Conservation (phyloP, 495 filamentous ascomycete genomes). For the Terfezia boudieri region DNA sequence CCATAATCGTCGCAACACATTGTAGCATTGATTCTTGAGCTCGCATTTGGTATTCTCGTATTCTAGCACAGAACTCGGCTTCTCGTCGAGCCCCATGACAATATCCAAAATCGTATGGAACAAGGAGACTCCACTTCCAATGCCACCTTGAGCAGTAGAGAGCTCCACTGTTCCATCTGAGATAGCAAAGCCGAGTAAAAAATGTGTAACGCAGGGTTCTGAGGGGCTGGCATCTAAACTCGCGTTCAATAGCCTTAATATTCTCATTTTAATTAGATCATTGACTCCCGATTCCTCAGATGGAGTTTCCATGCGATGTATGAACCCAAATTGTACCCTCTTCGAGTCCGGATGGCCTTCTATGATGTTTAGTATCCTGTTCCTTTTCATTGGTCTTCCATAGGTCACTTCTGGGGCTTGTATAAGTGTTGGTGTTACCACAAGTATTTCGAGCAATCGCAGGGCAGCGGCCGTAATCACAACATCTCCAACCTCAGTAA, state of each 20-base stretch:
- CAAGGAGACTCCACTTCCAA: constrained; percentile 37
- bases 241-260: constrained; percentile 61
- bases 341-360: constrained; percentile 16
- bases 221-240: constrained; percentile 48
- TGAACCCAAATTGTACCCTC: constrained; percentile 17
- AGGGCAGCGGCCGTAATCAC: constrained; percentile 55
- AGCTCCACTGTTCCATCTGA: constrained; percentile 28
- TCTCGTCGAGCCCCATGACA: constrained; percentile 36
- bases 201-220: constrained; percentile 63
- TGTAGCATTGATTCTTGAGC: constrained; percentile 51
- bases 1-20: constrained; percentile 63
- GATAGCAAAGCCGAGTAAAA: constrained; percentile 55
- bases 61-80: constrained; percentile 20
- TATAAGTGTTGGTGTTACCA: constrained; percentile 52
- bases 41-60: constrained; percentile 14
- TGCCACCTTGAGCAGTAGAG: constrained; percentile 13
- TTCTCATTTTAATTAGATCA: constrained; percentile 52
- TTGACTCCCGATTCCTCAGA: constrained; percentile 14
- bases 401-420: constrained; percentile 27
- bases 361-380: constrained; percentile 12
- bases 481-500: constrained; percentile 57
- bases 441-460: constrained; percentile 60
- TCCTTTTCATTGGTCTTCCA: constrained; percentile 9
- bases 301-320: constrained; percentile 15
- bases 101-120: constrained; percentile 58